Evolutionary conservation across 257 asterid genomes (phyloP), one percentile per base, ranked within the genome.

Genomic region (Solanum dulcamara): DNA sequence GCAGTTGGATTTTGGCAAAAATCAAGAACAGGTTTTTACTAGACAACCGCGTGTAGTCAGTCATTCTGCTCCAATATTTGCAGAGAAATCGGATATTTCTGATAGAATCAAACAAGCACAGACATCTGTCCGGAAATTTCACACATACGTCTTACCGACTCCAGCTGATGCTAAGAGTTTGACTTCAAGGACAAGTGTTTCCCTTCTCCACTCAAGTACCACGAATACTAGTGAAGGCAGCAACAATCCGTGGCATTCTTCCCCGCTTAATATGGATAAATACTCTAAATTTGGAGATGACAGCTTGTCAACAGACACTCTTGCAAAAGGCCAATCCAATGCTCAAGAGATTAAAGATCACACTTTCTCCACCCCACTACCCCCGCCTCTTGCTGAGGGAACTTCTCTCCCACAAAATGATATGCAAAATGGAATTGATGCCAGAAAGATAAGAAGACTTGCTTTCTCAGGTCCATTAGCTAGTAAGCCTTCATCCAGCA

Each of bases 401-500:
- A 83, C 88, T 75, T 84, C 93, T 50, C 81, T 80, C 79, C 88
- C 85, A 42, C 95, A 87, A 81, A 74, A 84, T 57, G 98, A 96
- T 83, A 14, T 87, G 42, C 94, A 90, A 55, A 89, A 86, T 82
- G 92, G 88, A 83, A 79, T 86, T 74, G 98, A 93, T 84, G 53
- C 91, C 85, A 84, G 81, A 88, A 89, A 86, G 55, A 82, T 72
- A n/a, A 90, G 88, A 88, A 90, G 97, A 80, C 97, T 88, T 88
- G 92, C 99, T 32, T 94, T 92, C 87, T 96, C 98, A 53, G 99
- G 95, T 85, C 98, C 99, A 48, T 87, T 96, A 87, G 86, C 97
- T 75, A 89, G 98, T 91, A 96, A 92, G 81, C 90, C 96, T 79
- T 91, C 94, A 75, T 85, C 95, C 37, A 91, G 84, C 92, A 93